Evolutionary conservation across 352 stramenopile genomes (phyloP).

Genomic region (Phytophthora kernoviae): DNA sequence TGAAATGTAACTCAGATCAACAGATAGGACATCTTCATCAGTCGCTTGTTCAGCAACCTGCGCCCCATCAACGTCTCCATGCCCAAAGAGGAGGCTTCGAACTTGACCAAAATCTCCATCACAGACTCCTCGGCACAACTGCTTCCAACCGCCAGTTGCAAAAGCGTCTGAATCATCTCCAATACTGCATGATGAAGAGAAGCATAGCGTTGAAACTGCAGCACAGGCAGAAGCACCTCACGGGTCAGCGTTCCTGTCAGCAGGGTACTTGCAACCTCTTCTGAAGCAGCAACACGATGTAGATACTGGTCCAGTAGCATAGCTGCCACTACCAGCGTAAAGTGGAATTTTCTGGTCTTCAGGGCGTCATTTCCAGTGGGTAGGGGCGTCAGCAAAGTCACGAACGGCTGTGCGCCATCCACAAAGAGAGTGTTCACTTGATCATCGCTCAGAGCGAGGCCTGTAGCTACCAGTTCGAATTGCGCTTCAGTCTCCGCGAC

Average conservation of each 20-base stretch:
- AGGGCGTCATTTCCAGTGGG: conserved; percentile 21
- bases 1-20: conserved; percentile 41
- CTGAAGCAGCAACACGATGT: conserved; percentile 4
- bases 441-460: conserved; percentile 29
- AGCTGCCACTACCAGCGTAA: conserved; percentile 39
- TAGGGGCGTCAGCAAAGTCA: conserved; percentile 51
- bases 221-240: conserved; percentile 39
- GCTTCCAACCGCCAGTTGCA: conserved; percentile 8
- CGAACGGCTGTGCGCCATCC: conserved; percentile 14
- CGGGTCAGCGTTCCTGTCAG: conserved; percentile 11
- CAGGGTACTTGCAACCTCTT: conserved; percentile 4
- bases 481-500: conserved; percentile 40
- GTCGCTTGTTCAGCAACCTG: conserved; percentile 17
- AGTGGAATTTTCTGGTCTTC: conserved; percentile 43
- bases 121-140: neutral
- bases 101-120: conserved; percentile 15
- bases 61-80: neutral
- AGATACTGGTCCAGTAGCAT: conserved; percentile 36
- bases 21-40: conserved; percentile 1
- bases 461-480: conserved; percentile 58
- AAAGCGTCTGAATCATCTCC: conserved; percentile 29
- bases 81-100: neutral
- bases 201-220: conserved; percentile 27
- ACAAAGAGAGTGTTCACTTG: conserved; percentile 37
- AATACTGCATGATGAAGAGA: conserved; percentile 37